Conservation (phyloP, 257 asterid genomes). For the Verbena officinalis region DNA sequence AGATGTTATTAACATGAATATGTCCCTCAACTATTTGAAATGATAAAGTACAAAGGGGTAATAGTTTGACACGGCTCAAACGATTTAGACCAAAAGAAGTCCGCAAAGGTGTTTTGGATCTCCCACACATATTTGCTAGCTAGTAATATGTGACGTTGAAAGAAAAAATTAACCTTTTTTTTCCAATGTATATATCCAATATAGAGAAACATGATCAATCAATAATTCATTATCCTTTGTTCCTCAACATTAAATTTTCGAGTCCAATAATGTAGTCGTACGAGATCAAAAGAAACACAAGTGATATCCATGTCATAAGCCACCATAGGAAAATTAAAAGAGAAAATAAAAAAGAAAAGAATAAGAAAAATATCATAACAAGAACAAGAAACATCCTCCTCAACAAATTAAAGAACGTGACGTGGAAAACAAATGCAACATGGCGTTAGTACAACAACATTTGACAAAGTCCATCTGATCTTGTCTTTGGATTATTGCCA, state of each 20-base stretch:
- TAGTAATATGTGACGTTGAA: too few relatives aligned
- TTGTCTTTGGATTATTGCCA: neutral
- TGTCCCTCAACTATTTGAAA: too few relatives aligned
- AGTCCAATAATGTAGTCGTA: slow-evolving; percentile 36
- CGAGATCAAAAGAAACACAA: slow-evolving; percentile 23
- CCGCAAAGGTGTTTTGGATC: too few relatives aligned
- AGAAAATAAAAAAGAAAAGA: neutral
- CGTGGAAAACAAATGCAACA: slow-evolving; percentile 7
- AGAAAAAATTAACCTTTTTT: too few relatives aligned
- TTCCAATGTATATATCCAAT: too few relatives aligned
- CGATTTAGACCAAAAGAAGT: too few relatives aligned
- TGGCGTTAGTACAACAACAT: neutral
- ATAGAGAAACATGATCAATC: too few relatives aligned
- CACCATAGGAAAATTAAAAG: slow-evolving; percentile 26
- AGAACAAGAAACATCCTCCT: neutral
- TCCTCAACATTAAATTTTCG: neutral
- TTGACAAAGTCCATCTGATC: neutral
- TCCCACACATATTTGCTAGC: too few relatives aligned
- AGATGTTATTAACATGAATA: too few relatives aligned
- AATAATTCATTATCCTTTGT: slow-evolving; percentile 11
- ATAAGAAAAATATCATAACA: neutral
- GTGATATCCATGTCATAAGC: slow-evolving; percentile 57
- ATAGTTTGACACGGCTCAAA: too few relatives aligned
- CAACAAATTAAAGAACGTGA: neutral
- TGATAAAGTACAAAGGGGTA: too few relatives aligned